phyloP scores from a whole-genome alignment of 73 alveolate genomes.

The Tetrahymena elliotti region DNA sequence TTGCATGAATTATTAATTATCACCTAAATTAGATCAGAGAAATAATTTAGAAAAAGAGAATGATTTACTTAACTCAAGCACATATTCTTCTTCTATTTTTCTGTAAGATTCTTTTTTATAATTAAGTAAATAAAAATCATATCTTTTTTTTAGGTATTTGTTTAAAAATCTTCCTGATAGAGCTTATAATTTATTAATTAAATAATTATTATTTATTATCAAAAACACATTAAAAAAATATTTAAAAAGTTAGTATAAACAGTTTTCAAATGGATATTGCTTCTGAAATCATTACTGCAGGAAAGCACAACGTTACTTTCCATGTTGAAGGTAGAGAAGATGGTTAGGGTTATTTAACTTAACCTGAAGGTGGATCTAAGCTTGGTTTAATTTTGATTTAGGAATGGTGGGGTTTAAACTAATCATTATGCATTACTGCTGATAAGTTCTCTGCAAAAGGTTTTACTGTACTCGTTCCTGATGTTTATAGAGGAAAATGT shows the following conservation, averaged over 20 bases:
- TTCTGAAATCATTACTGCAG: not conserved
- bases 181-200: too few species aligned
- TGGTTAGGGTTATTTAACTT: not conserved
- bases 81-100: not conserved
- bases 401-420: constrained; percentile 46
- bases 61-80: too few species aligned
- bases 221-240: not conserved
- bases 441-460: constrained; percentile 26
- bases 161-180: not conserved
- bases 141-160: not conserved
- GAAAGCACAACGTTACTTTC: not conserved
- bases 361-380: not conserved
- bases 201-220: not conserved
- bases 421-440: constrained; percentile 15
- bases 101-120: not conserved
- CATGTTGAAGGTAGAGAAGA: constrained; percentile 8
- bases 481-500: constrained; percentile 38
- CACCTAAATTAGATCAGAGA: too few species aligned
- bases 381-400: constrained; percentile 21
- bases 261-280: not conserved
- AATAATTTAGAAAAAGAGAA: too few species aligned
- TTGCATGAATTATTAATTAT: too few species aligned
- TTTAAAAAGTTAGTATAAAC: not conserved
- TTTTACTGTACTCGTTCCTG: constrained; percentile 20
- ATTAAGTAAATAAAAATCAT: too few species aligned